These are phyloP conservation scores for Backusella luteola DNA, from an alignment of 192 early-diverging fungal species.

Conservation along the genomic window DNA sequence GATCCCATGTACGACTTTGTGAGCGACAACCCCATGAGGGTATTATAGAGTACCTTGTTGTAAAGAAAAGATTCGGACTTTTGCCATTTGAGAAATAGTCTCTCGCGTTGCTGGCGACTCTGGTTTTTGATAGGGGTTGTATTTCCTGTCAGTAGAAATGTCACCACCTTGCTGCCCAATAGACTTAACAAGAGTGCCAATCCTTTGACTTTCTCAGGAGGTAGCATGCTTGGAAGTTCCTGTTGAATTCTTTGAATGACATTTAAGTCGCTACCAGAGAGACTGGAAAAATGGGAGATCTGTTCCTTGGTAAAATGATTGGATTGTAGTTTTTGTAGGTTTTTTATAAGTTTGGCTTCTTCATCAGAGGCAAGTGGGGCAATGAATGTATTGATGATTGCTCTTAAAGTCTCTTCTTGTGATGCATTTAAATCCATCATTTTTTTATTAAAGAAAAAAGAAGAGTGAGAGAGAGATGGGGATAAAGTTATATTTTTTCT, in stretches of 20 bases:
- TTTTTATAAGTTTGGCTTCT: conserved; percentile 10
- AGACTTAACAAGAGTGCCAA: conserved; percentile 18
- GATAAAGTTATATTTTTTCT: background rate
- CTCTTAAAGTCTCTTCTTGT: conserved; percentile 27
- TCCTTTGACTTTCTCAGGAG: background rate
- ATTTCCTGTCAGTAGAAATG: conserved; percentile 32
- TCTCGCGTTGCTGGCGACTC: conserved; percentile 24
- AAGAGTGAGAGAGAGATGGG: background rate
- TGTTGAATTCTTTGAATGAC: background rate
- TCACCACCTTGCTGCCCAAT: conserved; percentile 29
- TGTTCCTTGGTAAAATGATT: background rate
- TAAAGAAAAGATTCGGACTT: conserved; percentile 17
- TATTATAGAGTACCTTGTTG: conserved; percentile 21
- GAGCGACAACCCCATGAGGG: background rate
- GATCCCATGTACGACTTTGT: background rate
- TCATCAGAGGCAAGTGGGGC: conserved; percentile 38
- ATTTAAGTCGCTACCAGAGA: background rate
- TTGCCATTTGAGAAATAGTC: conserved; percentile 32
- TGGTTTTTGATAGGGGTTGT: conserved; percentile 34
- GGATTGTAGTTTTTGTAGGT: background rate
- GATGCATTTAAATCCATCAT: background rate
- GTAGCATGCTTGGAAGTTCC: background rate
- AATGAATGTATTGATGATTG: conserved; percentile 52
- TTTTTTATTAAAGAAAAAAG: background rate
- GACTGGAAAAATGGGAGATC: background rate